A percentile compares a stretch with the other conserved stretches of the same genome.
Evolutionary conservation across 2,329 filamentous ascomycete species (phyloP).

Genomic region (Arthrobotrys pseudoclavata): DNA sequence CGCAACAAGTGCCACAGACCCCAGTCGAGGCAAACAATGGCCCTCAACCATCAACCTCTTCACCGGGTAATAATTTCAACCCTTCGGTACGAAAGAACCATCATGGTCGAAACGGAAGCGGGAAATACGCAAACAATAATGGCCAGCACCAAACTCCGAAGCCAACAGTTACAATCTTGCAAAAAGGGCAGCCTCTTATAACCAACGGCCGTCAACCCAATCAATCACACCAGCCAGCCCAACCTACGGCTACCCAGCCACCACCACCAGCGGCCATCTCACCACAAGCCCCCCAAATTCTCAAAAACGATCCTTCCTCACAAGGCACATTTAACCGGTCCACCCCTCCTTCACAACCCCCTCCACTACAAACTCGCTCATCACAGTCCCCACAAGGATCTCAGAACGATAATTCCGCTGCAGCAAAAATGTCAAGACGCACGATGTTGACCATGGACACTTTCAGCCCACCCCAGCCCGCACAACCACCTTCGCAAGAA

Average conservation of each 20-base stretch:
- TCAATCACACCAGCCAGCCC: not conserved
- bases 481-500: slow-evolving; percentile 59
- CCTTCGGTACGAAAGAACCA: slow-evolving; percentile 43
- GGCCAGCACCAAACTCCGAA: slow-evolving; percentile 35
- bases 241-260: not conserved
- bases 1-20: slow-evolving; percentile 30
- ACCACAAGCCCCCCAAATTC: slow-evolving; percentile 11
- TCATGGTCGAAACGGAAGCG: slow-evolving; percentile 37
- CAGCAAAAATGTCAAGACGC: slow-evolving; percentile 48
- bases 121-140: slow-evolving; percentile 37
- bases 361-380: slow-evolving; percentile 3
- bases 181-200: slow-evolving; percentile 54
- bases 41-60: slow-evolving; percentile 1
- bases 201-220: slow-evolving; percentile 4
- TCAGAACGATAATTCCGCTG: slow-evolving; percentile 37
- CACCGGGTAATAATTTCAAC: slow-evolving; percentile 57
- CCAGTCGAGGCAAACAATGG: slow-evolving; percentile 37
- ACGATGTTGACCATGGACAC: slow-evolving; percentile 60
- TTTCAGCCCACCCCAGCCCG: slow-evolving; percentile 53
- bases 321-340: not conserved
- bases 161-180: slow-evolving; percentile 45
- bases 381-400: slow-evolving; percentile 19
- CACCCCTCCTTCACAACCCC: not conserved
- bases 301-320: slow-evolving; percentile 5
- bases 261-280: slow-evolving; percentile 11